Evolutionary conservation across 2,329 filamentous ascomycete genomes (phyloP).

Genomic region (Aspergillus calidoustus): DNA sequence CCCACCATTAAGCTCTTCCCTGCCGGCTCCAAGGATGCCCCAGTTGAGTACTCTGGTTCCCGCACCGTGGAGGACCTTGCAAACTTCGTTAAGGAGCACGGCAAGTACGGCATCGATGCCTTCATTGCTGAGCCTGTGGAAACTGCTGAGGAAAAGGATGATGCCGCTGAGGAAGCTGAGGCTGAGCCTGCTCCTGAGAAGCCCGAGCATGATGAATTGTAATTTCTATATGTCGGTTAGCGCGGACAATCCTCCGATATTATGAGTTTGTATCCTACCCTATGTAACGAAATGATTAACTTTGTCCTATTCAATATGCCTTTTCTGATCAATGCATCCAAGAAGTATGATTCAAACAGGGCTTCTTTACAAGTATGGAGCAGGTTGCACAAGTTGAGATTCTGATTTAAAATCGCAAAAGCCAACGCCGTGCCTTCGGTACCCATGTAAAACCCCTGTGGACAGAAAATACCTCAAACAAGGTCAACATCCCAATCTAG

Average conservation of each 20-base stretch:
- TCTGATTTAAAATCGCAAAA: not conserved
- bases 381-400: not conserved
- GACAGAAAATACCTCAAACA: not conserved
- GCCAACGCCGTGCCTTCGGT: not conserved
- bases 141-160: conserved; percentile 55
- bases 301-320: not conserved
- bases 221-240: conserved; percentile 25
- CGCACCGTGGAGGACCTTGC: conserved; percentile 91
- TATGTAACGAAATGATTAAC: conserved; percentile 3
- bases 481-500: not conserved
- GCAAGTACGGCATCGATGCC: conserved; percentile 81
- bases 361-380: too few species aligned
- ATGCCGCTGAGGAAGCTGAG: conserved; percentile 31
- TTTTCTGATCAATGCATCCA: not conserved
- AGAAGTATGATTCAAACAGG: too few species aligned
- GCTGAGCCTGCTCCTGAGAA: conserved; percentile 28
- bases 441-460: not conserved
- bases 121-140: conserved; percentile 56
- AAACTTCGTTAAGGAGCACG: conserved; percentile 92
- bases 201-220: conserved; percentile 46
- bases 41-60: conserved; percentile 83
- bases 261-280: conserved; percentile 1
- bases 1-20: conserved; percentile 98
- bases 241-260: conserved; percentile 6
- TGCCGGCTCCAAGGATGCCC: conserved; percentile 82